Evolutionary conservation across 2,329 filamentous ascomycete species (phyloP).

Genomic region (Paraphoma chrysanthemicola): DNA sequence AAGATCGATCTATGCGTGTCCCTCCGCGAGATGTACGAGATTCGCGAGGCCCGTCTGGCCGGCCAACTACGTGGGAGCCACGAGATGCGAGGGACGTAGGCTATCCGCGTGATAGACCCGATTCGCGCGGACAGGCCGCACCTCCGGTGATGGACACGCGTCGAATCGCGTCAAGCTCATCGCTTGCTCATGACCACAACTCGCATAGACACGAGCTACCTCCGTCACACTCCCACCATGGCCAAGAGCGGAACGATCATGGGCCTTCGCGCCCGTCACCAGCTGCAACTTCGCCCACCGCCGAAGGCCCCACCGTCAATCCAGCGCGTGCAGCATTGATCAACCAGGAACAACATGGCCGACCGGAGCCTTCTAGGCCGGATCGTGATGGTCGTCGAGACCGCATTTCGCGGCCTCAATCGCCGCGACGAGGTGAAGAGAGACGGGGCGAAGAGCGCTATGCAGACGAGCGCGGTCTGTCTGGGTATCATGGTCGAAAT

Average conservation of each 20-base stretch:
- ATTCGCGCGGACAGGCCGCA: constrained; percentile 34
- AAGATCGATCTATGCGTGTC: constrained; percentile 44
- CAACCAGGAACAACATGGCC: constrained; percentile 36
- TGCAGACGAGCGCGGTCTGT: constrained; percentile 29
- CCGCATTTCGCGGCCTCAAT: constrained; percentile 37
- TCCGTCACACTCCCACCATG: constrained; percentile 21
- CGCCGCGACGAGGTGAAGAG: constrained; percentile 34
- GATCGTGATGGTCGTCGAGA: constrained; percentile 42
- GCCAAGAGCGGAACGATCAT: constrained; percentile 29
- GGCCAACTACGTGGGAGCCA: constrained; percentile 32
- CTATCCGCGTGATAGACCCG: constrained; percentile 39
- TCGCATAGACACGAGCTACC: constrained; percentile 36
- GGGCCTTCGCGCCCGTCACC: constrained; percentile 24
- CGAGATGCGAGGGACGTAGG: constrained; percentile 37
- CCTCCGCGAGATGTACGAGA: constrained; percentile 46
- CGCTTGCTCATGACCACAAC: constrained; percentile 29
- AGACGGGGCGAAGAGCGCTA: constrained; percentile 32
- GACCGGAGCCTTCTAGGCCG: constrained; percentile 32
- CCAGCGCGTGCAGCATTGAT: constrained; percentile 54
- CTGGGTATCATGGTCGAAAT: constrained; percentile 31
- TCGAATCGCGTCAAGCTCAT: constrained; percentile 31
- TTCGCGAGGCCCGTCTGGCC: constrained; percentile 28
- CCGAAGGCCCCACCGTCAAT: constrained; percentile 45
- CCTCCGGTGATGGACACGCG: constrained; percentile 23
- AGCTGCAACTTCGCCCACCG: constrained; percentile 16